Evolutionary conservation across 768 basidiomycete species (phyloP), one percentile per base, ranked within the genome.

Genomic region (Collybia sordida): DNA sequence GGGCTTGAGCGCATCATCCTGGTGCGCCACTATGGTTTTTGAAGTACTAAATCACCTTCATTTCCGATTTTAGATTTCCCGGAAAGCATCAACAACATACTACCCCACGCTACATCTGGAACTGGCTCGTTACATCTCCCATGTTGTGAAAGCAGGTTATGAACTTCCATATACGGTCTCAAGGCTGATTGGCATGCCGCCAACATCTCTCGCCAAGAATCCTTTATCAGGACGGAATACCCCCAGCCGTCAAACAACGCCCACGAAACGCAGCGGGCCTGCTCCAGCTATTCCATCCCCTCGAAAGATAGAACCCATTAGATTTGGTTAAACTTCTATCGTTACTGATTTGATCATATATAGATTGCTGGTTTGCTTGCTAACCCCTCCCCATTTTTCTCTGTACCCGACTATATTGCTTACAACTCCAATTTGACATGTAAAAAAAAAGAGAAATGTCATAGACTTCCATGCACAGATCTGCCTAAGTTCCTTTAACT

Each of bases 21-120:
- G 53, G 97, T 97, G 66, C 59, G 85, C 62, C 0, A 39, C 23
- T 38, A 31, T n/a, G 41, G 19, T 18, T 3, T 27, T 48, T n/a
- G 1, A 42, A 17, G n/a, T 23, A 27, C 27, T 38, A 11, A 37
- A 18, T 22, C 15, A 28, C 38, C 47, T 49, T 45, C 28, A 39
- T 18, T 42, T 31, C 9, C 31, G 3, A 25, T 23, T 31, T 12
- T 39, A 98, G 95, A 92, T 95, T 38, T 83, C 93, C 0, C 89
- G 97, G 44, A 98, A 98, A 68, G 93, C 97, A 14, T 98, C 95
- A 15, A 85, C 88, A 19, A 85, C 88, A 11, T 98, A 97, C 68
- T 99, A 99, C 66, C 93, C 94, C 0, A 88, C 85, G 3, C 80
- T 99, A 1, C 97, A 99, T 67, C 85, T 98, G 35, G 96, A 99